Evolutionary conservation across 345 rosid species (phyloP).

Genomic region (Sisymbrium irio): DNA sequence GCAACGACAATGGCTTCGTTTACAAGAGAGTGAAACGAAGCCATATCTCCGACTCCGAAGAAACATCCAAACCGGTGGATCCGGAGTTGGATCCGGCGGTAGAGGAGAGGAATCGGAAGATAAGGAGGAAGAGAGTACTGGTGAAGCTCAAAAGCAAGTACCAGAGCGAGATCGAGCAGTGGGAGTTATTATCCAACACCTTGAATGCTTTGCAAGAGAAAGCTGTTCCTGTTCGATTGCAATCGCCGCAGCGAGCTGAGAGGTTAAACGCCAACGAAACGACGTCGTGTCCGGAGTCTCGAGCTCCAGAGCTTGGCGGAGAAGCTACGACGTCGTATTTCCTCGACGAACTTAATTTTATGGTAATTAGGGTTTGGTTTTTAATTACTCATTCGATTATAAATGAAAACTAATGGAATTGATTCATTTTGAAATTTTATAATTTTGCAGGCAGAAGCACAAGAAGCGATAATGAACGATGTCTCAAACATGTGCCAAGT

Average conservation of each 20-base stretch:
- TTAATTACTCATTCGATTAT: neutral
- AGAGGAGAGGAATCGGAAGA: constrained; percentile 45
- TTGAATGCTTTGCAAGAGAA: constrained; percentile 53
- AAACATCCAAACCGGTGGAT: constrained; percentile 23
- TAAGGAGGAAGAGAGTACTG: constrained; percentile 48
- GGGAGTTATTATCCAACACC: constrained; percentile 62
- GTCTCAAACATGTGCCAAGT: constrained; percentile 59
- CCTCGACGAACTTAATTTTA: constrained; percentile 53
- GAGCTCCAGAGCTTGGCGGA: neutral
- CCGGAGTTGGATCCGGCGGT: constrained; percentile 36
- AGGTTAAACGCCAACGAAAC: constrained; percentile 22
- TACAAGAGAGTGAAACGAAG: constrained; percentile 64
- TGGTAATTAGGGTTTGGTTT: constrained; percentile 48
- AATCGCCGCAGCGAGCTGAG: constrained; percentile 21
- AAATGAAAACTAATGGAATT: too few relatives aligned
- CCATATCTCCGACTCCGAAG: constrained; percentile 20
- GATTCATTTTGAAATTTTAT: too few relatives aligned
- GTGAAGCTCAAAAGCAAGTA: constrained; percentile 52
- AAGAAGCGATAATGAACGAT: constrained; percentile 52
- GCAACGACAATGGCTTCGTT: constrained; percentile 75
- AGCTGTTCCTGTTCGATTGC: constrained; percentile 33
- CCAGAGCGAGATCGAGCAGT: constrained; percentile 53
- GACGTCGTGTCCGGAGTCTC: constrained; percentile 7
- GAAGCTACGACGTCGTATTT: constrained; percentile 24
- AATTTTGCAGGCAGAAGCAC: constrained; percentile 64